Percentiles rank a stretch among this genome's conserved stretches.
Evolutionary conservation across 108 stramenopile genomes (phyloP).

Genomic region (Pseudonitzschia multistriata): DNA sequence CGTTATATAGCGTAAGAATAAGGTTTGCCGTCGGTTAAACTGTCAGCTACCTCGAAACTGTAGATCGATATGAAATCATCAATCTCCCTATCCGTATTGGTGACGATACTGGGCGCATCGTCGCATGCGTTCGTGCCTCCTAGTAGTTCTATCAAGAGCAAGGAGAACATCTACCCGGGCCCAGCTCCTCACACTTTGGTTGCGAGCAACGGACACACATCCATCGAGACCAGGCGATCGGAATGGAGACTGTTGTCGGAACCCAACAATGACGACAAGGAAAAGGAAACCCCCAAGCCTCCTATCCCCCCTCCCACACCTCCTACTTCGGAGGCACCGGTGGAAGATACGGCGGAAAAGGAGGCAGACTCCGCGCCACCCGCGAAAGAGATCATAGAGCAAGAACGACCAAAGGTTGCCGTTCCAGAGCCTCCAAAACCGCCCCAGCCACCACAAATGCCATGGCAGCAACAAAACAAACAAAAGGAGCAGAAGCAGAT

Average conservation of each 20-base stretch:
- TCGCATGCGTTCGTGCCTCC: neutral
- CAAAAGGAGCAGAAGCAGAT: neutral
- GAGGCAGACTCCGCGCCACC: neutral
- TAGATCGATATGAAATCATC: neutral
- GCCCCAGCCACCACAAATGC: neutral
- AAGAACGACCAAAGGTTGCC: constrained; percentile 6
- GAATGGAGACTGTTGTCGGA: constrained; percentile 2
- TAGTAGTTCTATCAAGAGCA: neutral
- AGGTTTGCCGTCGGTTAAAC: no score
- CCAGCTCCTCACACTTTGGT: neutral
- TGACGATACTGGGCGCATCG: neutral
- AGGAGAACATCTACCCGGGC: neutral
- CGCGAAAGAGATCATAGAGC: neutral
- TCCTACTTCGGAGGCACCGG: neutral
- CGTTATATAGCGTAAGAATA: no score
- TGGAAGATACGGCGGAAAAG: neutral
- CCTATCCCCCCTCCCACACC: neutral
- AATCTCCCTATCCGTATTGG: neutral
- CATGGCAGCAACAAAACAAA: no score
- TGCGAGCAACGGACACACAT: neutral
- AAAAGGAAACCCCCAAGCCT: neutral
- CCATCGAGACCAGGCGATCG: neutral
- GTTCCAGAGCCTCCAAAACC: neutral
- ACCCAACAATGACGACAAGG: neutral
- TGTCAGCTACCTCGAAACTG: neutral